phyloP scores from a whole-genome alignment of 2,329 filamentous ascomycete species.

The Aspergillus uvarum region DNA sequence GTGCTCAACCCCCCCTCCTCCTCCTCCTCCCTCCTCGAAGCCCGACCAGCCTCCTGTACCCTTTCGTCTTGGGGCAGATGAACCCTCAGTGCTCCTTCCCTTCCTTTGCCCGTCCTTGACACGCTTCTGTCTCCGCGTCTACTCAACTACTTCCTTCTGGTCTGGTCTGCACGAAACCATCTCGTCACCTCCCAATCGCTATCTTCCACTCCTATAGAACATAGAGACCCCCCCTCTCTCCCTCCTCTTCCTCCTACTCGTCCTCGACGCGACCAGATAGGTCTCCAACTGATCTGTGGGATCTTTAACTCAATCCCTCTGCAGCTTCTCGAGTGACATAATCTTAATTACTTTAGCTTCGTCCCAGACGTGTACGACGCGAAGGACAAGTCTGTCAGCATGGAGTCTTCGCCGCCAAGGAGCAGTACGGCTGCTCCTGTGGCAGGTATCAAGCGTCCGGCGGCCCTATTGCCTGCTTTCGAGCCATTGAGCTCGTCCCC shows the following conservation, averaged over 20 bases:
- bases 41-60: slow-evolving; percentile 22
- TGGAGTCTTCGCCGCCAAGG: slow-evolving; percentile 45
- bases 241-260: slow-evolving; percentile 6
- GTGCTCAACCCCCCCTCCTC: slow-evolving; percentile 12
- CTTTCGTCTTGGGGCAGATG: slow-evolving; percentile 16
- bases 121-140: slow-evolving; percentile 15
- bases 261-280: slow-evolving; percentile 22
- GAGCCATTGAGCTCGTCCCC: slow-evolving; percentile 52
- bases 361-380: slow-evolving; percentile 4
- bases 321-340: slow-evolving; percentile 5
- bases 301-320: slow-evolving; percentile 10
- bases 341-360: slow-evolving; percentile 1
- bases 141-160: slow-evolving; percentile 19
- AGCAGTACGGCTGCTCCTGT: slow-evolving; percentile 33
- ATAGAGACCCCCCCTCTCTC: slow-evolving; percentile 12
- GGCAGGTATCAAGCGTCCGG: slow-evolving; percentile 48
- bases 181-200: slow-evolving; percentile 1
- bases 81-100: slow-evolving; percentile 20
- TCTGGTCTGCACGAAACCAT: slow-evolving; percentile 12
- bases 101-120: slow-evolving; percentile 15
- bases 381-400: slow-evolving; percentile 19
- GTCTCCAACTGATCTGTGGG: slow-evolving; percentile 19
- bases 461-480: slow-evolving; percentile 50
- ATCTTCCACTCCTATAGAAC: slow-evolving; percentile 1
- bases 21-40: not conserved